Evolutionary conservation across 768 basidiomycete genomes (phyloP), one percentile per base, ranked within the genome.

Genomic region (Exsudoporus frostii): DNA sequence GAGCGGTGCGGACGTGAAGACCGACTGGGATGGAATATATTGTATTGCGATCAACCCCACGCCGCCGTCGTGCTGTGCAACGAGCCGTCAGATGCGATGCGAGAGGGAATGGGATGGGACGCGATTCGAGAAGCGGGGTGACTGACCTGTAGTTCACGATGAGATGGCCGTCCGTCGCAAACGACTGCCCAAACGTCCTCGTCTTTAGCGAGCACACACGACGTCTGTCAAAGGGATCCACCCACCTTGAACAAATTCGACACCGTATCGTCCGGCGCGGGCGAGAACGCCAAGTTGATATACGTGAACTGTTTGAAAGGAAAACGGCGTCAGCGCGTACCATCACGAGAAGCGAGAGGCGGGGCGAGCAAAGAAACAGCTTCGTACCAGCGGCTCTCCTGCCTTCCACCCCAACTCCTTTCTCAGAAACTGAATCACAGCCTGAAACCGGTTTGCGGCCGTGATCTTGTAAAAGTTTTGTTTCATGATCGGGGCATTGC

Each of bases 381-480:
- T 11, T 5, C 86, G 47, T 60, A 95, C 95, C 70, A 97, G 69
- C 1, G 93, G 86, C 60, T 97, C 95, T 0, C 85, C 82, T 13
- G 83, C 73, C 66, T 91, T 92, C 86, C 90, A 92, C 2, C 86
- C 85, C 36, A 98, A 71, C 67, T 98, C 93, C 64, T 84, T 91
- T 58, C 95, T 74, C 71, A 98, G 67, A 69, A 98, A 97, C 64
- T 91, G 86, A 38, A 96, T 93, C 50, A 98, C 95, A 8, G 92
- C 90, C 68, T 97, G 93, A 63, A 98, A 99, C 49, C 89, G 80
- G 68, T 97, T 94, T 37, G 88, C 86, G 13, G 94, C 90, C 0
- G 94, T 93, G 65, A 98, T 95, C 78, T 95, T 96, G 83, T 93
- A 98, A 62, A 95, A 90, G 74, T 96, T 98, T 73, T 96, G 92